These are phyloP conservation scores for Polysphondylium violaceum DNA, from an alignment of 78 protist genomes.

Conservation along the genomic window DNA sequence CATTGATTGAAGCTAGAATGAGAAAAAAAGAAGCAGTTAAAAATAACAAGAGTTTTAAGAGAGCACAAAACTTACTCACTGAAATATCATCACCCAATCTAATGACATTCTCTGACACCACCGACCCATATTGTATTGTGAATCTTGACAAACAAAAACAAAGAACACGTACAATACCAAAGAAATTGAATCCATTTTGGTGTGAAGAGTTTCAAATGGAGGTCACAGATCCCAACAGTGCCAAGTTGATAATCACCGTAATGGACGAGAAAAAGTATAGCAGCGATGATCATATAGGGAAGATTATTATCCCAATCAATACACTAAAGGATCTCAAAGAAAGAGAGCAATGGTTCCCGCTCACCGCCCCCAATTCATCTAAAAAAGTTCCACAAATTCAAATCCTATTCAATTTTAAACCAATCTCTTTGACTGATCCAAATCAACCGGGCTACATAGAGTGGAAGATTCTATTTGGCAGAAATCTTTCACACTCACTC, in stretches of 20 bases:
- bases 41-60: constrained; percentile 36
- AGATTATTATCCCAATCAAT: constrained; percentile 55
- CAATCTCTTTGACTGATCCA: constrained; percentile 65
- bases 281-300: constrained; percentile 55
- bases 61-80: constrained; percentile 47
- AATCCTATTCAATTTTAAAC: constrained; percentile 47
- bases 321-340: constrained; percentile 67
- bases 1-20: constrained; percentile 42
- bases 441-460: constrained; percentile 32
- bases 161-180: constrained; percentile 70
- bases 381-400: constrained; percentile 73
- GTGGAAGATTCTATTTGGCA: constrained; percentile 57
- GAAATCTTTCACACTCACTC: constrained; percentile 38
- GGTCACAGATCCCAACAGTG: constrained; percentile 7
- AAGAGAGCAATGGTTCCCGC: constrained; percentile 63
- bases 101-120: constrained; percentile 72
- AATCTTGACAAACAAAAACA: constrained; percentile 52
- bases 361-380: constrained; percentile 14
- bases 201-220: constrained; percentile 71
- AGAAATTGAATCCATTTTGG: constrained; percentile 77
- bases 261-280: constrained; percentile 68
- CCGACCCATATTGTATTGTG: constrained; percentile 70
- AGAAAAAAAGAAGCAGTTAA: constrained; percentile 51
- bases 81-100: constrained; percentile 70
- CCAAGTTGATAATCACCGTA: constrained; percentile 26